These are phyloP conservation scores for Trichothecium sympodiale DNA, from an alignment of 2,329 filamentous ascomycete species.

Conservation along the genomic window DNA sequence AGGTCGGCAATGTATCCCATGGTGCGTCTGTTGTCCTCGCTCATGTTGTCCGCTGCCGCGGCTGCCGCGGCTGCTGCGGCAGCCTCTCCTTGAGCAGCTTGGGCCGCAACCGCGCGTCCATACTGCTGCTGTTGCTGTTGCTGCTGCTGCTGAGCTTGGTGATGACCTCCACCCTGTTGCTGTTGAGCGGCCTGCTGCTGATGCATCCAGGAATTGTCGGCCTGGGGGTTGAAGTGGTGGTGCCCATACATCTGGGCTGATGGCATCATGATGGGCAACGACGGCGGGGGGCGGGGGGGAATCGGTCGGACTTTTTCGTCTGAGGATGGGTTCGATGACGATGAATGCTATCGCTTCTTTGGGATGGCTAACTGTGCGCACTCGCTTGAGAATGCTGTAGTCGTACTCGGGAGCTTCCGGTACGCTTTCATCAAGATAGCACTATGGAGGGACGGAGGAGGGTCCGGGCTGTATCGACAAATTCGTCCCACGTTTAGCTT, in stretches of 20 bases:
- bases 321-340: not conserved
- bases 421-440: too few species aligned
- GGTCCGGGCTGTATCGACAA: not conserved
- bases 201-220: slow-evolving; percentile 56
- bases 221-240: slow-evolving; percentile 53
- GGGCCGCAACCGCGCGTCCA: too few species aligned
- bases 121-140: slow-evolving; percentile 32
- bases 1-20: slow-evolving; percentile 87
- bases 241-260: slow-evolving; percentile 56
- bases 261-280: slow-evolving; percentile 43
- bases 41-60: slow-evolving; percentile 54
- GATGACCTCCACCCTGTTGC: slow-evolving; percentile 32
- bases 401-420: not conserved
- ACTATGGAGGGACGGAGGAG: not conserved
- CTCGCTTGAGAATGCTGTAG: not conserved
- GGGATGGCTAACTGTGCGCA: not conserved
- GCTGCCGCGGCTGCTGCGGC: slow-evolving; percentile 27
- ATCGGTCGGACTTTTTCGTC: not conserved
- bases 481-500: not conserved
- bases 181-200: slow-evolving; percentile 50
- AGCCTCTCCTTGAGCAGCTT: slow-evolving; percentile 39
- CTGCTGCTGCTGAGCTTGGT: slow-evolving; percentile 45
- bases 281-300: slow-evolving; percentile 1
- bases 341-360: not conserved
- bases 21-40: slow-evolving; percentile 87